Conservation (phyloP, 352 stramenopile species). For the Globisporangium cystogenes region DNA sequence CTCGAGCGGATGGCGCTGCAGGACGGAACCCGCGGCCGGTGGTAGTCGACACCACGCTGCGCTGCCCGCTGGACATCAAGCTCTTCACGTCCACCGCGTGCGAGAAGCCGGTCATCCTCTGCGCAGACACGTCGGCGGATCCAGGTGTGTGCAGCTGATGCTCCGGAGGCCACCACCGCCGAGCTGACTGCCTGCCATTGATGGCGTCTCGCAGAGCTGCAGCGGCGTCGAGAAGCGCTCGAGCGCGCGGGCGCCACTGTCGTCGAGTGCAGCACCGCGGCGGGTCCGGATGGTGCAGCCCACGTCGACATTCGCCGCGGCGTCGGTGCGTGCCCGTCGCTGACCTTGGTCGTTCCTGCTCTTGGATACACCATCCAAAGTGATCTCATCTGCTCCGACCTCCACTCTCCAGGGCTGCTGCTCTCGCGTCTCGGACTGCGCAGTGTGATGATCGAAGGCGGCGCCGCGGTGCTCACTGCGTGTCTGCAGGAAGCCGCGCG, state of each 20-base stretch:
- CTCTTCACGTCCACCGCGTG: conserved; percentile 66
- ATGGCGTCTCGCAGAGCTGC: conserved; percentile 20
- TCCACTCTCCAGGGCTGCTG: conserved; percentile 7
- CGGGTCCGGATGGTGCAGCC: conserved; percentile 9
- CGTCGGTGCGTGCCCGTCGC: conserved; percentile 31
- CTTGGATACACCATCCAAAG: not conserved
- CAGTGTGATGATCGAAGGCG: conserved; percentile 84
- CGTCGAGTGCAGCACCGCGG: conserved; percentile 23
- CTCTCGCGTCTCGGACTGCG: conserved; percentile 27
- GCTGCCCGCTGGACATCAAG: conserved; percentile 66
- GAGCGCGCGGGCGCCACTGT: conserved; percentile 41
- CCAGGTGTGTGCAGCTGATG: conserved; percentile 3
- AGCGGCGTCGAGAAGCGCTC: conserved; percentile 26
- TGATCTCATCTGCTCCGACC: not conserved
- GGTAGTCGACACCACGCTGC: conserved; percentile 65
- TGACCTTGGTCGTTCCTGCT: not conserved
- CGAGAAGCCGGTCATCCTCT: conserved; percentile 70
- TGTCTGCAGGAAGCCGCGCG: conserved; percentile 37
- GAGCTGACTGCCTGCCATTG: too few relatives aligned
- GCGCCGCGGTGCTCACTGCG: conserved; percentile 67
- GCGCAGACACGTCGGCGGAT: conserved; percentile 17
- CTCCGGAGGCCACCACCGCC: not conserved
- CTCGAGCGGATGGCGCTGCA: conserved; percentile 9
- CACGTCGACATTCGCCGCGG: conserved; percentile 57
- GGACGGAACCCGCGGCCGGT: conserved; percentile 63